Evolutionary conservation across 2,329 filamentous ascomycete species (phyloP).

Genomic region (Colletotrichum sidae): DNA sequence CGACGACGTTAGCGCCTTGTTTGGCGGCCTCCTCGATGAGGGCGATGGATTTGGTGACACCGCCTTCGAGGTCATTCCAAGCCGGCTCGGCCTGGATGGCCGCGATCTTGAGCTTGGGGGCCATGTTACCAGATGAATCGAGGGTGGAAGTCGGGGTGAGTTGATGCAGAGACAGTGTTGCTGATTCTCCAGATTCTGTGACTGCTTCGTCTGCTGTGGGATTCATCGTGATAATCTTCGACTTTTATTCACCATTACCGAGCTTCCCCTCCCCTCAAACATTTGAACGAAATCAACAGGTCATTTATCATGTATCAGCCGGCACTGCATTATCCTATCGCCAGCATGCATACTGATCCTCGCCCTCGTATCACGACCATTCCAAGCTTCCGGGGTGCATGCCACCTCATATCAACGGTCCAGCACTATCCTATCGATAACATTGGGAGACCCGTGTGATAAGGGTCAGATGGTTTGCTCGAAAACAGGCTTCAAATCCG

Average conservation of each 20-base stretch:
- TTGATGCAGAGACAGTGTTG: not conserved
- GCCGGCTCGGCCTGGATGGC: conserved; percentile 43
- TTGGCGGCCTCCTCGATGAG: conserved; percentile 47
- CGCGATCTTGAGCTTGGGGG: conserved; percentile 40
- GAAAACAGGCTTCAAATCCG: too few species aligned
- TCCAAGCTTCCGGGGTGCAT: not conserved
- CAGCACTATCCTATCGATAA: conserved; percentile 17
- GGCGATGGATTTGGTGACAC: conserved; percentile 51
- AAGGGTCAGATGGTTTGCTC: too few species aligned
- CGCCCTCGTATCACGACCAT: not conserved
- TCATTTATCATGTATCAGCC: conserved; percentile 3
- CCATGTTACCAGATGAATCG: not conserved
- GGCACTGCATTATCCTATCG: conserved; percentile 20
- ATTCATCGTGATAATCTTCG: conserved; percentile 6
- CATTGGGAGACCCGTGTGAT: conserved; percentile 8
- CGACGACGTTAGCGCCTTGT: conserved; percentile 48
- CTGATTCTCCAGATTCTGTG: conserved; percentile 12
- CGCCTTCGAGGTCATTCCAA: conserved; percentile 43
- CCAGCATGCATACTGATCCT: not conserved
- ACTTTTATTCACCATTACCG: not conserved
- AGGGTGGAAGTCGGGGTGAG: not conserved
- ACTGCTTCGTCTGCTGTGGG: conserved; percentile 9
- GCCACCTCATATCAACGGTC: conserved; percentile 5
- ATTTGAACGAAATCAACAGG: not conserved
- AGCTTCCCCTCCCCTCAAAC: not conserved